phyloP scores from a whole-genome alignment of 2,329 filamentous ascomycete genomes.

The Clonostachys byssicola region DNA sequence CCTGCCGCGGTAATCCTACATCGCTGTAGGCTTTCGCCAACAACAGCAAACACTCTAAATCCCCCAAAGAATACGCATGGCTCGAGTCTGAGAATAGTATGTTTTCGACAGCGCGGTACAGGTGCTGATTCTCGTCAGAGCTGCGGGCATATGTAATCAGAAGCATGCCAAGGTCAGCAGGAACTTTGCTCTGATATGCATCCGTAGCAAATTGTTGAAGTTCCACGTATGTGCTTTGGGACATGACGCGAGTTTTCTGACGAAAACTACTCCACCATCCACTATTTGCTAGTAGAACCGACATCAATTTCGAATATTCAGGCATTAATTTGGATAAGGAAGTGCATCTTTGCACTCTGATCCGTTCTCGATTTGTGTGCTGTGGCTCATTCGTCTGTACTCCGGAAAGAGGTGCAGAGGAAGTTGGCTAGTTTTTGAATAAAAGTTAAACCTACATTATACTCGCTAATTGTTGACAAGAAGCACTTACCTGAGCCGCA shows the following conservation, averaged over 20 bases:
- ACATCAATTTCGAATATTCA: too few relatives aligned
- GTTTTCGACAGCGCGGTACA: conserved; percentile 28
- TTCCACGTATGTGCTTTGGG: background rate
- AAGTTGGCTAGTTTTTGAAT: too few relatives aligned
- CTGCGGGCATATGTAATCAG: background rate
- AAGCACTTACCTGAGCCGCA: too few relatives aligned
- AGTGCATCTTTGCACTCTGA: too few relatives aligned
- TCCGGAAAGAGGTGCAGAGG: too few relatives aligned
- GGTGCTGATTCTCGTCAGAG: background rate
- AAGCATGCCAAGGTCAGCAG: background rate
- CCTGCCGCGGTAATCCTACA: conserved; percentile 33
- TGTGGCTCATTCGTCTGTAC: too few relatives aligned
- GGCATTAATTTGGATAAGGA: too few relatives aligned
- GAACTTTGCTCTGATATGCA: background rate
- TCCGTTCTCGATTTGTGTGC: too few relatives aligned
- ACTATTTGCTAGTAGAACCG: background rate
- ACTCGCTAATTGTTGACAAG: too few relatives aligned
- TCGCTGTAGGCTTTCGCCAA: conserved; percentile 36
- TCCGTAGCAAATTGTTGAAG: background rate
- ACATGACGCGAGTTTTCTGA: background rate
- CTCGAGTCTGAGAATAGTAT: conserved; percentile 33
- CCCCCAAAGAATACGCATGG: conserved; percentile 30
- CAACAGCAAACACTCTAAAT: conserved; percentile 34
- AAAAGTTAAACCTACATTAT: too few relatives aligned
- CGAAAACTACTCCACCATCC: conserved; percentile 1